Evolutionary conservation across 257 asterid genomes (phyloP).

Genomic region (Solanum phureja): DNA sequence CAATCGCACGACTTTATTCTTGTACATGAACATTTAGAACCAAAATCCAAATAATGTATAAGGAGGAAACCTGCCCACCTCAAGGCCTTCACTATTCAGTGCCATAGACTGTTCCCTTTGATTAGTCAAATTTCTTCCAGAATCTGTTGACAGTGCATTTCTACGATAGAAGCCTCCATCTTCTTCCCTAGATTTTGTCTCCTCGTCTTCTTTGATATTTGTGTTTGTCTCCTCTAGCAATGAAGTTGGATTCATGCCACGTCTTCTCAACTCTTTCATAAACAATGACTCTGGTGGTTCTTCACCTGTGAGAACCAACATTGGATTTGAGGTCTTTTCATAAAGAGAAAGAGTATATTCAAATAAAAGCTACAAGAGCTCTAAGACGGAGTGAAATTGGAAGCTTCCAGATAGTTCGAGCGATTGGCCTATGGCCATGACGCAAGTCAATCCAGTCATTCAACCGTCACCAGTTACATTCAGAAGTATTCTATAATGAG

Average conservation of each 20-base stretch:
- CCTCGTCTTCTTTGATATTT: conserved; percentile 38
- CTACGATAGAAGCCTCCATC: conserved; percentile 66
- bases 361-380: neutral
- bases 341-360: neutral
- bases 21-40: neutral
- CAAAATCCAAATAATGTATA: neutral
- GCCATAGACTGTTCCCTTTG: conserved; percentile 85
- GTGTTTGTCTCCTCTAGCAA: conserved; percentile 71
- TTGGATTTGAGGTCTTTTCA: neutral
- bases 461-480: neutral
- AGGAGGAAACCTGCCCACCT: conserved; percentile 35
- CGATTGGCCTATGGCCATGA: neutral
- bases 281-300: conserved; percentile 94
- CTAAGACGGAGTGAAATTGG: neutral
- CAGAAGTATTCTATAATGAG: neutral
- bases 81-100: conserved; percentile 93
- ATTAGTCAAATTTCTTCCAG: conserved; percentile 38
- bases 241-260: conserved; percentile 87
- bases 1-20: neutral
- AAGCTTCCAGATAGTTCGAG: neutral
- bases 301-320: conserved; percentile 48
- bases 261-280: conserved; percentile 73
- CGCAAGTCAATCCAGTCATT: neutral
- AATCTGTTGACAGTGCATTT: conserved; percentile 46
- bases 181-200: conserved; percentile 54